phyloP scores from a whole-genome alignment of 148 eudicot genomes.

The Heliosperma pusillum region DNA sequence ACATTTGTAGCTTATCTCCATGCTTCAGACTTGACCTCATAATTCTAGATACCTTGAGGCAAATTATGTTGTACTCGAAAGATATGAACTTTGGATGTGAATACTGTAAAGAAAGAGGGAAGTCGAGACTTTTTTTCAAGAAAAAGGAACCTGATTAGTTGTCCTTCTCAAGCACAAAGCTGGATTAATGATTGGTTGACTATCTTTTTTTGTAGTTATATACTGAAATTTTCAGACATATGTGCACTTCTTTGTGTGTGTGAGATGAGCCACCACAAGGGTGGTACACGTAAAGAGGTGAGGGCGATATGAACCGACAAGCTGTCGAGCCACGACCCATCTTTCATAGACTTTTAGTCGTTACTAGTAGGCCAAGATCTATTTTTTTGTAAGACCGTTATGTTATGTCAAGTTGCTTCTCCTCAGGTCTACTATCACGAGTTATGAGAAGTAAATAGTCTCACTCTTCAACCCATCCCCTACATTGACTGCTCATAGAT shows the following conservation, averaged over 20 bases:
- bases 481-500: constrained; percentile 4
- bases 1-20: neutral
- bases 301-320: neutral
- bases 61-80: neutral
- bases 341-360: neutral
- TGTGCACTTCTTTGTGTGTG: neutral
- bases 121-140: neutral
- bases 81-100: neutral
- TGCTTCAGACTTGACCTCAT: neutral
- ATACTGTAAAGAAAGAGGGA: neutral
- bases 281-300: neutral
- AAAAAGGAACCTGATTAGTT: neutral
- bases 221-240: neutral
- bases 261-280: neutral
- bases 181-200: neutral
- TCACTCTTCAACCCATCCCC: neutral
- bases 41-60: neutral
- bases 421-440: neutral
- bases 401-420: neutral
- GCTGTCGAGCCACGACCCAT: neutral
- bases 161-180: neutral
- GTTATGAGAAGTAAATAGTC: neutral
- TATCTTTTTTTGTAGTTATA: neutral
- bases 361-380: neutral
- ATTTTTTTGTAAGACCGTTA: neutral